Evolutionary conservation across 2,329 filamentous ascomycete genomes (phyloP).

Genomic region (Aureobasidium lini): DNA sequence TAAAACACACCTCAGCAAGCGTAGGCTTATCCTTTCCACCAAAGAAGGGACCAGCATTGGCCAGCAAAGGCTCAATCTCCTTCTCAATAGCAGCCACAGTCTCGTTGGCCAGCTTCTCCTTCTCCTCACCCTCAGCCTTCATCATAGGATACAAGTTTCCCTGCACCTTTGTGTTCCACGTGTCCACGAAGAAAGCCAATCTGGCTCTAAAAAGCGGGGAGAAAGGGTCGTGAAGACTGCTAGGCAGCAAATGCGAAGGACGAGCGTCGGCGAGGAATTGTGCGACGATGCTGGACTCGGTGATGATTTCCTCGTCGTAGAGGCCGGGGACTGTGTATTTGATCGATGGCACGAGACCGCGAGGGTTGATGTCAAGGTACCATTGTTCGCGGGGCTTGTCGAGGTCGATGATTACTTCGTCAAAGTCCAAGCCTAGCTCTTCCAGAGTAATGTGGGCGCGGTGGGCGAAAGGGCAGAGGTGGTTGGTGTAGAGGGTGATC

Average conservation of each 20-base stretch:
- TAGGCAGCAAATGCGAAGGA: conserved; percentile 59
- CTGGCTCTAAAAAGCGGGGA: conserved; percentile 57
- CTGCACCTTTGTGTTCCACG: conserved; percentile 57
- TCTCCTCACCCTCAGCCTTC: conserved; percentile 43
- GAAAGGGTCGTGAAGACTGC: conserved; percentile 43
- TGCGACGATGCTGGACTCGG: conserved; percentile 65
- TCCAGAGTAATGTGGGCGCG: conserved; percentile 44
- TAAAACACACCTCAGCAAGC: conserved; percentile 50
- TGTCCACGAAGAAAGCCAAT: conserved; percentile 65
- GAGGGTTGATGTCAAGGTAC: conserved; percentile 69
- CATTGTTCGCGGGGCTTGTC: conserved; percentile 59
- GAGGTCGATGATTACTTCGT: conserved; percentile 55
- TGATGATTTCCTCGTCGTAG: conserved; percentile 53
- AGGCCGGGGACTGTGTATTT: conserved; percentile 47
- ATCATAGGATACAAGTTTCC: conserved; percentile 40
- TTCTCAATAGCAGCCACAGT: conserved; percentile 53
- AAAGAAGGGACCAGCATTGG: conserved; percentile 38
- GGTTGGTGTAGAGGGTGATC: conserved; percentile 65
- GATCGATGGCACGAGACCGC: conserved; percentile 67
- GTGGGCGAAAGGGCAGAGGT: conserved; percentile 64
- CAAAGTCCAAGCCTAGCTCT: conserved; percentile 29
- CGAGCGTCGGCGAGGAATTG: conserved; percentile 64
- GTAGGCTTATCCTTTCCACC: conserved; percentile 49
- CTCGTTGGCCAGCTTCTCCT: conserved; percentile 41
- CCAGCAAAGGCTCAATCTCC: conserved; percentile 66